Evolutionary conservation across 768 basidiomycete genomes (phyloP).

Genomic region (Mycena filopes): DNA sequence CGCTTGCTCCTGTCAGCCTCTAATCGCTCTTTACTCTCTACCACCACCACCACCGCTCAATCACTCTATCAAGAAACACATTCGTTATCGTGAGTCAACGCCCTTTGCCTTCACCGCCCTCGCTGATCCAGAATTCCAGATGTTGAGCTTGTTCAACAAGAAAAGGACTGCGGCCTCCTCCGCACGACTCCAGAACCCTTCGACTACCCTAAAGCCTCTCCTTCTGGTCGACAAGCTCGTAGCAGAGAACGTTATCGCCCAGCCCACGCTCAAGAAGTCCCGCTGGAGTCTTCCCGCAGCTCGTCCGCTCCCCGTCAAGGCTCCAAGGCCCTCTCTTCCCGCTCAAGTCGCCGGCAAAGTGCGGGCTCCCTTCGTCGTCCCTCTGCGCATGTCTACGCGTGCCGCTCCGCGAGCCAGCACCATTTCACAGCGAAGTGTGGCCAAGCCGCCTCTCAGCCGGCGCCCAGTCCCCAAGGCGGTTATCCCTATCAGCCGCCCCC

Average conservation of each 20-base stretch:
- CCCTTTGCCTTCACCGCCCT: no score
- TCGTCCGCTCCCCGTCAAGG: neutral
- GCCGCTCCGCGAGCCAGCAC: neutral
- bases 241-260: neutral
- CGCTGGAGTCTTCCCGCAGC: neutral
- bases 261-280: neutral
- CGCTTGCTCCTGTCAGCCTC: no score
- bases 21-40: no score
- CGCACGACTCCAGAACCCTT: no score
- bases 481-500: no score
- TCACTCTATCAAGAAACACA: no score
- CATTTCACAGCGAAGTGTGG: neutral
- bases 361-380: neutral
- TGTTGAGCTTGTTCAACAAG: no score
- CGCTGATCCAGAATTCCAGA: no score
- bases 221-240: neutral
- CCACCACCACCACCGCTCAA: no score
- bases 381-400: neutral
- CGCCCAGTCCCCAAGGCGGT: neutral
- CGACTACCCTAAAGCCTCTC: neutral
- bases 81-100: no score
- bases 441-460: neutral
- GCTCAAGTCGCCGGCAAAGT: no score
- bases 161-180: no score
- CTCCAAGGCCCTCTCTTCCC: neutral